Percentiles rank a stretch among this genome's conserved stretches.
phyloP scores from a whole-genome alignment of 345 rosid genomes.

The Hirschfeldia incana region DNA sequence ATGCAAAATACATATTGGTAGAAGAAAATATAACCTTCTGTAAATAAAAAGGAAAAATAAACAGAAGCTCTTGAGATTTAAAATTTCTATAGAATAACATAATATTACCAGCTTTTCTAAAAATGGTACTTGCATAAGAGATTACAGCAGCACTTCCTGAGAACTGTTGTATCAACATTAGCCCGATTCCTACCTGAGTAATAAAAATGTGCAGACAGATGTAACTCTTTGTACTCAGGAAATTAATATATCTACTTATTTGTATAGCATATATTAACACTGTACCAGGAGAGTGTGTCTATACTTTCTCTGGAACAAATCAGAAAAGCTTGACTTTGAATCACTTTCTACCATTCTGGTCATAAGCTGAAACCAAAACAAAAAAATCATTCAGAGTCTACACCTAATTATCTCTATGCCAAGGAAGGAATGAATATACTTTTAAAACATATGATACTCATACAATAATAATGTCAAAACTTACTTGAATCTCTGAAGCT shows the following conservation, averaged over 20 bases:
- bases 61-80: neutral
- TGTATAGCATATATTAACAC: neutral
- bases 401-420: neutral
- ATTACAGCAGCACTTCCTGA: slow-evolving; percentile 40
- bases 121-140: slow-evolving; percentile 43
- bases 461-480: neutral
- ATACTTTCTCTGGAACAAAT: slow-evolving; percentile 49
- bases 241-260: neutral
- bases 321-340: slow-evolving; percentile 32
- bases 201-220: neutral
- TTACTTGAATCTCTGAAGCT: slow-evolving; percentile 55
- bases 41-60: neutral
- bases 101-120: slow-evolving; percentile 46
- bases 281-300: slow-evolving; percentile 44
- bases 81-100: neutral
- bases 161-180: slow-evolving; percentile 48
- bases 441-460: neutral
- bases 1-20: neutral
- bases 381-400: neutral
- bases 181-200: slow-evolving; percentile 51
- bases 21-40: neutral
- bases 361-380: slow-evolving; percentile 36
- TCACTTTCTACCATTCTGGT: slow-evolving; percentile 30
- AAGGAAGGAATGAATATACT: neutral
- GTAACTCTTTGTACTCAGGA: neutral